A percentile compares a stretch with the other conserved stretches of the same genome.
phyloP scores from a whole-genome alignment of 228 moss, liverwort and hornwort genomes.

The Sphagnum magellanicum region DNA sequence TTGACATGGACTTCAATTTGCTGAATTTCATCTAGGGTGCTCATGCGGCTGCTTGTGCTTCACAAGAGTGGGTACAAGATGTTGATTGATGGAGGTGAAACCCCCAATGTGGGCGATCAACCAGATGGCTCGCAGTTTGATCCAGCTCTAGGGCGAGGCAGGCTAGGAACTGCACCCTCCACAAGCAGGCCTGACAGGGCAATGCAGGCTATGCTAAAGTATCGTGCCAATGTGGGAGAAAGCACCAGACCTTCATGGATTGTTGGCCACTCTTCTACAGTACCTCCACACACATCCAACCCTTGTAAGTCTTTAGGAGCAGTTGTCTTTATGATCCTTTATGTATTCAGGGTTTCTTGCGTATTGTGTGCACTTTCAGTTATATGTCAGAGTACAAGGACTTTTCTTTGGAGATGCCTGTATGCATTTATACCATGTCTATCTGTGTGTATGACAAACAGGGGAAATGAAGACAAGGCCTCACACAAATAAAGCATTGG shows the following conservation, averaged over 20 bases:
- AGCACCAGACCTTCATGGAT: slow-evolving; percentile 67
- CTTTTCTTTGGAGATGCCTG: not conserved
- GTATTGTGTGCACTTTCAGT: not conserved
- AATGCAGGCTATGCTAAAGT: slow-evolving; percentile 90
- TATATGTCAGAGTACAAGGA: not conserved
- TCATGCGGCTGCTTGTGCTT: slow-evolving; percentile 71
- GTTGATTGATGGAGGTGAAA: slow-evolving; percentile 83
- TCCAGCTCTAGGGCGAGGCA: slow-evolving; percentile 18
- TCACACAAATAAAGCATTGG: slow-evolving; percentile 32
- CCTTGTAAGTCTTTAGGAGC: slow-evolving; percentile 10
- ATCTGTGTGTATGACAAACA: not conserved
- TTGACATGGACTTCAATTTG: slow-evolving; percentile 8
- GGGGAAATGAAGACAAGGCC: slow-evolving; percentile 2
- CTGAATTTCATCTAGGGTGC: slow-evolving; percentile 45
- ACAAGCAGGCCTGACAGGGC: slow-evolving; percentile 49
- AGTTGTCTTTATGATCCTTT: not conserved
- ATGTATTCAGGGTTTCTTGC: not conserved
- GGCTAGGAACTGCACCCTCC: slow-evolving; percentile 9
- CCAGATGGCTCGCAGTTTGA: slow-evolving; percentile 27
- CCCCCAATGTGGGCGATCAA: slow-evolving; percentile 44
- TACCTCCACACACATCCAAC: slow-evolving; percentile 18
- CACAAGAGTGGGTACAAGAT: slow-evolving; percentile 74
- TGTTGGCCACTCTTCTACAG: slow-evolving; percentile 19
- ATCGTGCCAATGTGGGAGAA: slow-evolving; percentile 38
- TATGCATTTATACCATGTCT: not conserved